These are phyloP conservation scores for Delphinella strobiligena DNA, from an alignment of 2,329 filamentous ascomycete genomes.

Conservation along the genomic window DNA sequence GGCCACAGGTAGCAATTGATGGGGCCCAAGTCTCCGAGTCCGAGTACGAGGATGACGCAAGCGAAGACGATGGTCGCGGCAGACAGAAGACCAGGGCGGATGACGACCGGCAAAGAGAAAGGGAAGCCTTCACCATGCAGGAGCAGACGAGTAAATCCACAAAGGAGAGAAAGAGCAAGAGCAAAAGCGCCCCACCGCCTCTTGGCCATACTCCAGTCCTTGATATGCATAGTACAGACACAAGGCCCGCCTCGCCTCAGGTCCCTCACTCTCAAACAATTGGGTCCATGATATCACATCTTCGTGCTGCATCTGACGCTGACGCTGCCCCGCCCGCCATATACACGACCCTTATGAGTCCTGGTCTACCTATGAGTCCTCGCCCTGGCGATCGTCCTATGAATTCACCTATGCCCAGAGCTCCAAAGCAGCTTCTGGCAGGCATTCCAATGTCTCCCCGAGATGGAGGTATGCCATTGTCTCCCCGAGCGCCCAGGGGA, in stretches of 20 bases:
- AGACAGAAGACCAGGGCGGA: conserved; percentile 77
- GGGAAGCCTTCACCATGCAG: conserved; percentile 54
- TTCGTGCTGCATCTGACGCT: neutral
- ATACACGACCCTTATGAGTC: conserved; percentile 40
- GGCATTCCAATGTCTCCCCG: conserved; percentile 59
- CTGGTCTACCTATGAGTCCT: conserved; percentile 52
- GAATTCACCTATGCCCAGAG: conserved; percentile 46
- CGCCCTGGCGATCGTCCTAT: conserved; percentile 48
- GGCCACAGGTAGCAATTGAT: conserved; percentile 15
- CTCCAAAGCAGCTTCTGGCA: conserved; percentile 42
- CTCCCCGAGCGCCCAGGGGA: conserved; percentile 61
- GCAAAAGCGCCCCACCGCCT: conserved; percentile 25
- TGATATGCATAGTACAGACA: conserved; percentile 5
- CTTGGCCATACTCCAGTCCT: conserved; percentile 1
- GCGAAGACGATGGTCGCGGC: conserved; percentile 36
- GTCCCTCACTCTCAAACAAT: conserved; percentile 10
- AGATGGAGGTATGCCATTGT: conserved; percentile 46
- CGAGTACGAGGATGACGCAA: conserved; percentile 62
- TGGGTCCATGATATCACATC: conserved; percentile 2
- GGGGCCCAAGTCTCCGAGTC: conserved; percentile 60
- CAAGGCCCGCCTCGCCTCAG: conserved; percentile 9
- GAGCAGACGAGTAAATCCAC: conserved; percentile 65
- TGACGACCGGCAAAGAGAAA: conserved; percentile 68
- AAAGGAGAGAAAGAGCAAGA: conserved; percentile 48
- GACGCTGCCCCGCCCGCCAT: conserved; percentile 15